Conservation (phyloP, 495 filamentous ascomycete genomes). For the Aspergillus homomorphus region DNA sequence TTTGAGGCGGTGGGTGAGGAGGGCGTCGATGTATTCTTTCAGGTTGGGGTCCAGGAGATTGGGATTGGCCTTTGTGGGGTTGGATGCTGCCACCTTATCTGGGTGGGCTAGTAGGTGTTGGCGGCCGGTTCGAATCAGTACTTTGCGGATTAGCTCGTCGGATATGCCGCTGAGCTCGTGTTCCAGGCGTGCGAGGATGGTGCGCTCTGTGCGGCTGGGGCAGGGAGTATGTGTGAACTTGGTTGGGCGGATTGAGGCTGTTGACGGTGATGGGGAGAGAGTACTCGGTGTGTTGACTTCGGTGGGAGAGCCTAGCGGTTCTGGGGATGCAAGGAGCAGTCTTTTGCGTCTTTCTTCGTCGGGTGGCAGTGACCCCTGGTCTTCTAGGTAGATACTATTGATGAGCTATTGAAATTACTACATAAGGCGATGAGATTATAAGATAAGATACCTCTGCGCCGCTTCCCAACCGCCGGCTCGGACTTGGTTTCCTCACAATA, state of each 20-base stretch:
- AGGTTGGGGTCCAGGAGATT: slow-evolving; percentile 16
- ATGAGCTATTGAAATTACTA: slow-evolving; percentile 18
- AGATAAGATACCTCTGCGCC: slow-evolving; percentile 20
- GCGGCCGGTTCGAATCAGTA: slow-evolving; percentile 18
- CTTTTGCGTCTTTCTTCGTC: slow-evolving; percentile 20
- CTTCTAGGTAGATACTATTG: slow-evolving; percentile 23
- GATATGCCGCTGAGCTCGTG: slow-evolving; percentile 17
- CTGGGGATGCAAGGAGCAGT: slow-evolving; percentile 16
- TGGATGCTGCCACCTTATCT: slow-evolving; percentile 13
- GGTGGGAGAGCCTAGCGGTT: slow-evolving; percentile 19
- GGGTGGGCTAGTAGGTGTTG: slow-evolving; percentile 21
- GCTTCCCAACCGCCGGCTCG: slow-evolving; percentile 18
- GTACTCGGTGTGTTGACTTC: slow-evolving; percentile 23
- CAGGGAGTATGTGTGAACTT: slow-evolving; percentile 17
- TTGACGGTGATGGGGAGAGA: slow-evolving; percentile 17
- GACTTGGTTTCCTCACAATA: slow-evolving; percentile 10
- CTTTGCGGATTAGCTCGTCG: slow-evolving; percentile 16
- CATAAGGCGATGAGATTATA: slow-evolving; percentile 14
- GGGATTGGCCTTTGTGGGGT: slow-evolving; percentile 10
- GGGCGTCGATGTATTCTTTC: slow-evolving; percentile 18
- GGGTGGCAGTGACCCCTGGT: slow-evolving; percentile 11
- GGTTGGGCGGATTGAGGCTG: slow-evolving; percentile 19
- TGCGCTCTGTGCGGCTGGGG: slow-evolving; percentile 13
- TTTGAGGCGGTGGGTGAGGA: slow-evolving; percentile 19
- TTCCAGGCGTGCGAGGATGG: slow-evolving; percentile 17